Percentiles rank a stretch among this genome's conserved stretches.
Conservation (phyloP, 768 basidiomycete genomes). For the Xerocomellus intermedius region DNA sequence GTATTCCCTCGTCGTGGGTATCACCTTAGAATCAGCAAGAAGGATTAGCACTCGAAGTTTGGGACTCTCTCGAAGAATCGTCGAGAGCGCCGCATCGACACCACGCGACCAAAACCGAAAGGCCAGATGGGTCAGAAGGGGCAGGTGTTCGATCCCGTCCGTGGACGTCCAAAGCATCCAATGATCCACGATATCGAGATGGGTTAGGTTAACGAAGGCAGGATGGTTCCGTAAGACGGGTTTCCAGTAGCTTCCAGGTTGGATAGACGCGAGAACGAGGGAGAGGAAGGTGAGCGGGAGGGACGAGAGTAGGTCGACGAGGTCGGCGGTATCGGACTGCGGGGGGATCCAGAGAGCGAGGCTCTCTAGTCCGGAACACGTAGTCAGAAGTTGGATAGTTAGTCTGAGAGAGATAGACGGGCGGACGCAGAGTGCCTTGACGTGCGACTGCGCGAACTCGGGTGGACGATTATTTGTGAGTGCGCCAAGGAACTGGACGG, state of each 20-base stretch:
- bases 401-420: conserved; percentile 10
- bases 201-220: conserved; percentile 11
- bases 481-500: conserved; percentile 9
- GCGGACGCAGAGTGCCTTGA: conserved; percentile 19
- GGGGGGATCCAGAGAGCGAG: conserved; percentile 20
- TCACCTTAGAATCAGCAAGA: conserved; percentile 6
- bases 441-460: conserved; percentile 5
- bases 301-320: conserved; percentile 5
- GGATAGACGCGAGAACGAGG: conserved; percentile 9
- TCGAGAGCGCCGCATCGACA: background rate
- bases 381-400: conserved; percentile 2
- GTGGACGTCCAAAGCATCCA: conserved; percentile 21
- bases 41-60: conserved; percentile 11
- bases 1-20: conserved; percentile 1
- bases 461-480: conserved; percentile 6
- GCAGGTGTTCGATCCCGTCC: conserved; percentile 15
- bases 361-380: conserved; percentile 9
- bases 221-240: conserved; percentile 6
- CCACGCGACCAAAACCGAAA: conserved; percentile 19
- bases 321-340: background rate
- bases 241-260: background rate
- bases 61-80: conserved; percentile 1
- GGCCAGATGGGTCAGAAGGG: conserved; percentile 9
- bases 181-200: conserved; percentile 22
- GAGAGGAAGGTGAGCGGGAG: conserved; percentile 19